Evolutionary conservation across 441 rosid genomes (phyloP), one percentile per base, ranked within the genome.

Genomic region (Aleurites moluccanus): DNA sequence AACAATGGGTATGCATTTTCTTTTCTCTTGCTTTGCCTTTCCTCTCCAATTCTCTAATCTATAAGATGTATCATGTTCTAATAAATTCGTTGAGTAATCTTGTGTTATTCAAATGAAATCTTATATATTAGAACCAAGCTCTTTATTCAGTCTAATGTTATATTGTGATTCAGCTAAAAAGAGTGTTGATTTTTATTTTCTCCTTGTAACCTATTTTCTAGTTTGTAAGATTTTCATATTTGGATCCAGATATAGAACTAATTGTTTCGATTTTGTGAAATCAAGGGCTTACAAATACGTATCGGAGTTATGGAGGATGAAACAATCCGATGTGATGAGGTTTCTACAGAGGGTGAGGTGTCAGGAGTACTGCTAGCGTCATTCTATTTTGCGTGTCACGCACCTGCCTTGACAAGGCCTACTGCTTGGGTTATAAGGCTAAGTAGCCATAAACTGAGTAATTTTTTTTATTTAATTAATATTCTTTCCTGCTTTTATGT

Each of bases 221-320:
- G n/a, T n/a, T n/a, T n/a, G n/a, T n/a, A n/a, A n/a, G n/a, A n/a
- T n/a, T n/a, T n/a, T 15, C 52, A 15, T 52, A 68, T 16, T 68
- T 3, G 9, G 40, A 28, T 50, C n/a, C 4, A 49, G 18, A 67
- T 16, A 30, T 16, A 5, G 18, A 14, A 15, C 33, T 69, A 55
- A 69, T 55, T n/a, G 11, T 33, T 33, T 2, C 55, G 23, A 13
- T 30, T n/a, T 13, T 35, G 59, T 45, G 59, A 11, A 72, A 15
- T 23, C 63, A 89, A 91, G 92, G 74, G 90, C 91, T 38, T 89
- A 89, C 84, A 87, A 72, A 83, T 89, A 87, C 74, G 87, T 89
- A 7, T 89, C 92, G 9, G 92, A 87, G 85, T 82, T 89, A 83
- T 87, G 91, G 92, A 84, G 90, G 81, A 89, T 85, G 91, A 89